Conservation (phyloP, 2,329 filamentous ascomycete genomes). For the Tympanopsis confertula region DNA sequence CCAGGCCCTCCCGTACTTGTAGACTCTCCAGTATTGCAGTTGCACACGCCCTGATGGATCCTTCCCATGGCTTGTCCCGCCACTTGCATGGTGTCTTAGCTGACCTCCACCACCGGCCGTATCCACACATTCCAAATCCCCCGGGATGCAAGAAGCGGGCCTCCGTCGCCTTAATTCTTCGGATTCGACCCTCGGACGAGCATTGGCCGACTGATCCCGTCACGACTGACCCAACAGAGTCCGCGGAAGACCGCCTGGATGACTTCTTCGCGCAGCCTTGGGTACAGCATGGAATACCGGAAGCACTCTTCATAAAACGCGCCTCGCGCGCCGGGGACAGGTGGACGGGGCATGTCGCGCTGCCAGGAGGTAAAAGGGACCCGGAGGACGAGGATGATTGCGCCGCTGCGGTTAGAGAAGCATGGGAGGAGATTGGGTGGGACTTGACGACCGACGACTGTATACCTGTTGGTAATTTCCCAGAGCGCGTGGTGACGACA, state of each 20-base stretch:
- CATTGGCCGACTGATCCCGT: conserved; percentile 31
- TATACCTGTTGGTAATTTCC: conserved; percentile 45
- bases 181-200: conserved; percentile 43
- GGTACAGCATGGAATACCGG: conserved; percentile 54
- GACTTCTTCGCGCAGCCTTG: conserved; percentile 52
- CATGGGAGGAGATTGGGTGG: conserved; percentile 54
- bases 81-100: conserved; percentile 10
- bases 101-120: conserved; percentile 28
- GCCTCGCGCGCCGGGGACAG: conserved; percentile 52
- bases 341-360: conserved; percentile 59
- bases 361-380: conserved; percentile 58
- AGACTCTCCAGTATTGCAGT: too few relatives aligned
- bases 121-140: conserved; percentile 33
- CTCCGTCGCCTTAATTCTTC: conserved; percentile 54
- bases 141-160: conserved; percentile 29
- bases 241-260: conserved; percentile 28
- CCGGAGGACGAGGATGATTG: conserved; percentile 50
- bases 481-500: conserved; percentile 54
- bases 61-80: too few relatives aligned
- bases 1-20: too few relatives aligned
- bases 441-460: conserved; percentile 36
- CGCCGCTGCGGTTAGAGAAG: conserved; percentile 51
- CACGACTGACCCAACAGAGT: conserved; percentile 9
- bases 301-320: conserved; percentile 62
- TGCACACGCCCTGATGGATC: too few relatives aligned